Evolutionary conservation across 345 rosid genomes (phyloP), one percentile per base, ranked within the genome.

Genomic region (Eutrema japonicum): DNA sequence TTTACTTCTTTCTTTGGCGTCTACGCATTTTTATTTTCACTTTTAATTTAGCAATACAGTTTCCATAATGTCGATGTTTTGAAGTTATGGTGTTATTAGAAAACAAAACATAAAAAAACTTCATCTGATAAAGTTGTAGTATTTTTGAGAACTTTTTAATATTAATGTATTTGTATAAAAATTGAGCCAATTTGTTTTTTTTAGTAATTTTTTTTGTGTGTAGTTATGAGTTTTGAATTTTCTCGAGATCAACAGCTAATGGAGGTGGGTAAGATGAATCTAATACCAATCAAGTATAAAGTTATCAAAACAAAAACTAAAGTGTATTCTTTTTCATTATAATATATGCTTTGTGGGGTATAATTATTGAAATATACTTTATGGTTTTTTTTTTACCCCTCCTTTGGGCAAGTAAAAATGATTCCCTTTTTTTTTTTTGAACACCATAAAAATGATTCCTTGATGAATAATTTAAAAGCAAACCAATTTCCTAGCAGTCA

Each of bases 201-300:
- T 42, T 32, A 59, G 22, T 13, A 50, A 57, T 11, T 13, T 36
- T 14, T 45, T 54, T 29, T 8, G 16, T 9, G 38, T 41, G 7
- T 41, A 49, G 38, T 50, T 22, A 18, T 8, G 60, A 60, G 14
- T 43, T 75, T 43, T 64, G 47, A 29, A 64, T 54, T 63, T 63
- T 69, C 53, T 70, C 12, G 33, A 63, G 37, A 76, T 63, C 33
- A 76, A 69, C 45, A 37, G 53, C 59, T 70, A 70, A 76, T 76
- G 79, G 79, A 70, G 71, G 79, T 76, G 75, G 79, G 75, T 70
- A 70, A 70, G 79, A 63, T 76, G 66, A 76, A 76, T 76, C 79
- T 76, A 63, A 76, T 76, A 64, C 79, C 79, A 76, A 76, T 76
- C 75, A 76, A 76, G 75, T 70, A 76, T 70, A 70, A 76, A 70